These are phyloP conservation scores for Heimioporus sp. DNA, from an alignment of 768 basidiomycete genomes.

Conservation along the genomic window DNA sequence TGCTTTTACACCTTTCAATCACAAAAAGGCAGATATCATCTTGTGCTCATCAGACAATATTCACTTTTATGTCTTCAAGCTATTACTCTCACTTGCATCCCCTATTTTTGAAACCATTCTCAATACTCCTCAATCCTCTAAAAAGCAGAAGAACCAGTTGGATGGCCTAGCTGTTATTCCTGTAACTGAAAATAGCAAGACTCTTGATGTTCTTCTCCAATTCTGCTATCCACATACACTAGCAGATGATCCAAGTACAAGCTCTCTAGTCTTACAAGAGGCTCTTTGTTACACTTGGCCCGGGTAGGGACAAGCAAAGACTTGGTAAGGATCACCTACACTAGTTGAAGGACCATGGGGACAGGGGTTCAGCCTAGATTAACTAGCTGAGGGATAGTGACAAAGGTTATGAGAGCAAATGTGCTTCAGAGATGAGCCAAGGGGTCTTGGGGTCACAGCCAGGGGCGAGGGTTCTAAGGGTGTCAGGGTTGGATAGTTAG, in stretches of 20 bases:
- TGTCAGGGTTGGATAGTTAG: too few relatives aligned
- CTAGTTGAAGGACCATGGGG: too few relatives aligned
- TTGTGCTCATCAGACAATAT: constrained; percentile 27
- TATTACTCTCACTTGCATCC: constrained; percentile 33
- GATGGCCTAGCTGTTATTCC: constrained; percentile 20
- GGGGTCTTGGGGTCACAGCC: too few relatives aligned
- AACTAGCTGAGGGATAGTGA: too few relatives aligned
- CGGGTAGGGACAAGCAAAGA: too few relatives aligned
- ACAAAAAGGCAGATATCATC: constrained; percentile 21
- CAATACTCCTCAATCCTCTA: constrained; percentile 18
- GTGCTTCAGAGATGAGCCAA: too few relatives aligned
- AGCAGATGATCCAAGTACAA: constrained; percentile 18
- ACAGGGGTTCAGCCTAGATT: too few relatives aligned
- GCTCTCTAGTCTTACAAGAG: constrained; percentile 3
- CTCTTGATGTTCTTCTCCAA: constrained; percentile 19
- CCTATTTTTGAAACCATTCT: constrained; percentile 36
- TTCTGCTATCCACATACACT: constrained; percentile 26
- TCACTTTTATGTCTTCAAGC: constrained; percentile 31
- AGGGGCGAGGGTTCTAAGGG: too few relatives aligned
- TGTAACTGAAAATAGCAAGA: constrained; percentile 19
- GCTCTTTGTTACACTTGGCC: too few relatives aligned
- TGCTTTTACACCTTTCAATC: constrained; percentile 22
- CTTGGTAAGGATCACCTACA: too few relatives aligned
- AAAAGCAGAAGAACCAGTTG: constrained; percentile 4
- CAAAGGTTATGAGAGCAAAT: too few relatives aligned